Evolutionary conservation across 805 yeast genomes (phyloP).

Genomic region (Starmerella stigmatis): DNA sequence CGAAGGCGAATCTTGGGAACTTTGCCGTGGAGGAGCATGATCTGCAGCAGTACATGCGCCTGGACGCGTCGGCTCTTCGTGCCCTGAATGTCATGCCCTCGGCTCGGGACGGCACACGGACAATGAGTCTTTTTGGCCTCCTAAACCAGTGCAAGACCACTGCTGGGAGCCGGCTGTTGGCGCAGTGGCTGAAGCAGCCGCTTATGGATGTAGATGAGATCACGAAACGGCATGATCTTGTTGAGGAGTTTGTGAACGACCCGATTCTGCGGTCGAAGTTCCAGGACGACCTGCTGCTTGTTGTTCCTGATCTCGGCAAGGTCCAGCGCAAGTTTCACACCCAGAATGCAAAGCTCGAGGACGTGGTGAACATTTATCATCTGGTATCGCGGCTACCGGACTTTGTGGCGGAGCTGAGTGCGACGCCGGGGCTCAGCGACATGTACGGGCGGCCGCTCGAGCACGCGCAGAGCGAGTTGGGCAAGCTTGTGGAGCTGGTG

Average conservation of each 20-base stretch:
- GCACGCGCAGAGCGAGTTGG: constrained; percentile 41
- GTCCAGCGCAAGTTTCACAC: constrained; percentile 55
- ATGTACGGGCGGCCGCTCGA: constrained; percentile 52
- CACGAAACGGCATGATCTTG: constrained; percentile 57
- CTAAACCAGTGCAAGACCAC: constrained; percentile 79
- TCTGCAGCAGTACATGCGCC: constrained; percentile 70
- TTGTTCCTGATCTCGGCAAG: constrained; percentile 75
- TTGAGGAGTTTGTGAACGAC: constrained; percentile 53
- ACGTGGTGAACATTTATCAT: constrained; percentile 81
- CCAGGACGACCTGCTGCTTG: constrained; percentile 51
- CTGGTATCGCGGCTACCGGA: constrained; percentile 63
- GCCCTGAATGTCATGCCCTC: constrained; percentile 80
- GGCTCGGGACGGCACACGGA: constrained; percentile 37
- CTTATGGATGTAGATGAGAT: constrained; percentile 55
- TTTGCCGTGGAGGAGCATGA: constrained; percentile 53
- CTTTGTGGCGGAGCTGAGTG: constrained; percentile 43
- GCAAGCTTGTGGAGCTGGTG: constrained; percentile 69
- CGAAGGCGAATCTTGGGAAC: constrained; percentile 43
- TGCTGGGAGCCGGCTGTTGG: constrained; percentile 77
- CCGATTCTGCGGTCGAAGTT: constrained; percentile 53
- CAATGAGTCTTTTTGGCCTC: constrained; percentile 65
- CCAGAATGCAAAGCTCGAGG: constrained; percentile 60
- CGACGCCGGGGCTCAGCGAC: constrained; percentile 33
- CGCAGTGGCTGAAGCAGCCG: constrained; percentile 96
- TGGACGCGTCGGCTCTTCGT: constrained; percentile 80